Base-by-base conservation (phyloP, 108 stramenopile species). In the Fragilaria radians region DNA sequence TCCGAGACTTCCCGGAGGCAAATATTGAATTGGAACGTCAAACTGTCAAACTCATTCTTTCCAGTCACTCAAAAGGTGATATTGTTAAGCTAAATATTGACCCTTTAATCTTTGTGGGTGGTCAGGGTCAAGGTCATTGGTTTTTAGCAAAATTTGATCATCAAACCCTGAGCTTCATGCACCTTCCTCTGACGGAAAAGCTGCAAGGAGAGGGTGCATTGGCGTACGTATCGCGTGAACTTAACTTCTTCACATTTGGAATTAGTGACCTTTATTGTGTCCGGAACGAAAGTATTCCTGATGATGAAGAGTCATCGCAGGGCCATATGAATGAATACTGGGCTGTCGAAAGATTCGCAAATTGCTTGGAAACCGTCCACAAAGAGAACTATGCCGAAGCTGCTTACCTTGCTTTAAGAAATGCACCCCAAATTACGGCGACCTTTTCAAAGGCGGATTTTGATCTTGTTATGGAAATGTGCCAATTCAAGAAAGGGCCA, bases 181-280 rank as follows among this genome's bases (percentile, higher is more conserved):
- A 76, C 53, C 61, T 85, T 28, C 67, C 73, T 17, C 5, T 68
- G 22, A 47, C 51, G 33, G 63, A 52, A 5, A 57, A 50, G 17
- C 54, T 42, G 14, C 53, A 32, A 11, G 30, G 32, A 5, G 57
- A 63, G 31, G 65, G 49, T 27, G 33, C 33, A 22, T 18, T 4
- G 23, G 4, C 26, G 32, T 52, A 52, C 14, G 60, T 64, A 1
- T 77, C 46, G 50, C 55, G 80, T 36, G 42, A 67, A 27, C 52
- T 86, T 49, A 73, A 69, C 9, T 85, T 83, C 47, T 90, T 82
- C 46, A 85, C 89, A 7, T 71, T 74, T 33, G 83, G 81, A 42
- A 75, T 85, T 21, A 71, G 63, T 27, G 79, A 81, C 65, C 62
- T 88, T 0, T 90, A 90, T 68, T 80, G 71, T 45, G 77, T 67